A percentile compares a stretch with the other conserved stretches of the same genome.
These are phyloP conservation scores for Plasmodium adleri DNA, from an alignment of 169 alveolate genomes.

Conservation along the genomic window DNA sequence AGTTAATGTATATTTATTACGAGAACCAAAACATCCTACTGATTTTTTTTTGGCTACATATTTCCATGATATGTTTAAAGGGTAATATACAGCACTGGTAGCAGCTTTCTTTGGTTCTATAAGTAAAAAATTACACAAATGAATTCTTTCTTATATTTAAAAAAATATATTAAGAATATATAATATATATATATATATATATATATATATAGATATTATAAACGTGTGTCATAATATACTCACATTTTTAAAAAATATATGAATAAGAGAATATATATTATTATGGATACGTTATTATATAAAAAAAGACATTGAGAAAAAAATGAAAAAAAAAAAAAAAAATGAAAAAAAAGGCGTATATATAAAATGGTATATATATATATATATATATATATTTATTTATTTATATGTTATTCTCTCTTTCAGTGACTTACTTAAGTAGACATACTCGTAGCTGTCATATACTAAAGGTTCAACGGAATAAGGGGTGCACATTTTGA, in stretches of 20 bases:
- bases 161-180: too few relatives aligned
- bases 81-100: conserved; percentile 28
- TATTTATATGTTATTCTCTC: too few relatives aligned
- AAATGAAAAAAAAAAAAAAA: not conserved
- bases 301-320: not conserved
- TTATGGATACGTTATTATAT: not conserved
- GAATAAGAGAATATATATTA: too few relatives aligned
- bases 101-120: conserved; percentile 21
- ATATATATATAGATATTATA: too few relatives aligned
- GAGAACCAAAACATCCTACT: conserved; percentile 45
- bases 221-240: too few relatives aligned
- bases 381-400: too few relatives aligned
- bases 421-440: conserved; percentile 42
- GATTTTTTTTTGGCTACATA: conserved; percentile 42
- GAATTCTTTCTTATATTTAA: not conserved
- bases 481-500: conserved; percentile 9
- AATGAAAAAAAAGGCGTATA: not conserved
- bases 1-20: conserved; percentile 35
- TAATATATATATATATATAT: too few relatives aligned
- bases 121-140: not conserved
- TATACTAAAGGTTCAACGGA: conserved; percentile 8
- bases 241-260: too few relatives aligned
- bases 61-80: conserved; percentile 47
- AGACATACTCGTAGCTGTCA: conserved; percentile 36
- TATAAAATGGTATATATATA: not conserved